A percentile compares a stretch with the other conserved stretches of the same genome.
phyloP scores from a whole-genome alignment of 1,284 basidiomycete genomes.

The Kwoniella shivajii region DNA sequence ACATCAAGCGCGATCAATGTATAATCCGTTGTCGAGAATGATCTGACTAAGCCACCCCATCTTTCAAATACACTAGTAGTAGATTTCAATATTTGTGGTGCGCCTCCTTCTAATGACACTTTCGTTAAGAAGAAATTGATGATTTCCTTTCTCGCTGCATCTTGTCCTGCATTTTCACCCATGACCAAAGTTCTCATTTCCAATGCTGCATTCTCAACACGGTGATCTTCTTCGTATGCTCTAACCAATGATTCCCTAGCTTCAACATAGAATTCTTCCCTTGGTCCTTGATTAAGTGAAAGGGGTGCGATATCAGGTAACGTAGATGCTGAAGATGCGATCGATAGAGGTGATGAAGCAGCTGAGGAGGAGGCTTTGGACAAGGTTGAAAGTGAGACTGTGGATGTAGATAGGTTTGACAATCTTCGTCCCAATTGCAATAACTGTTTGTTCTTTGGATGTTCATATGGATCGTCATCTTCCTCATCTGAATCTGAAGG shows the following conservation, averaged over 20 bases:
- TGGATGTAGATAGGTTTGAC: constrained; percentile 38
- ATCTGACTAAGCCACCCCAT: constrained; percentile 44
- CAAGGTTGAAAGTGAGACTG: constrained; percentile 48
- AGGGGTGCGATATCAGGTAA: constrained; percentile 32
- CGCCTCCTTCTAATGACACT: constrained; percentile 22
- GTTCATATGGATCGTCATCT: constrained; percentile 53
- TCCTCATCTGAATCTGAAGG: constrained; percentile 47
- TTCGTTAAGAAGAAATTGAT: constrained; percentile 48
- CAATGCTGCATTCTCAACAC: constrained; percentile 48
- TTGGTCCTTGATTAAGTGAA: constrained; percentile 33
- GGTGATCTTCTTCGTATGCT: constrained; percentile 52
- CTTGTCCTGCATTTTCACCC: constrained; percentile 53
- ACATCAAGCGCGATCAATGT: constrained; percentile 36
- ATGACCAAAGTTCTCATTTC: constrained; percentile 53
- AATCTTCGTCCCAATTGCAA: constrained; percentile 50
- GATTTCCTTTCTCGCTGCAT: constrained; percentile 49
- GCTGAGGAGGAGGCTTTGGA: constrained; percentile 48
- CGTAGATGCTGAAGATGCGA: constrained; percentile 26
- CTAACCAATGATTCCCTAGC: constrained; percentile 45
- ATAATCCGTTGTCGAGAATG: constrained; percentile 33
- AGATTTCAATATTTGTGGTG: constrained; percentile 29
- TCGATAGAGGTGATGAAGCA: constrained; percentile 31
- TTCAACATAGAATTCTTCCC: constrained; percentile 45
- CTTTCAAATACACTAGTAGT: constrained; percentile 38
- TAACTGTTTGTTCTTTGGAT: constrained; percentile 50